These are phyloP conservation scores for Mycosphaerelloides madeirae DNA, from an alignment of 2,329 filamentous ascomycete genomes.

Conservation along the genomic window DNA sequence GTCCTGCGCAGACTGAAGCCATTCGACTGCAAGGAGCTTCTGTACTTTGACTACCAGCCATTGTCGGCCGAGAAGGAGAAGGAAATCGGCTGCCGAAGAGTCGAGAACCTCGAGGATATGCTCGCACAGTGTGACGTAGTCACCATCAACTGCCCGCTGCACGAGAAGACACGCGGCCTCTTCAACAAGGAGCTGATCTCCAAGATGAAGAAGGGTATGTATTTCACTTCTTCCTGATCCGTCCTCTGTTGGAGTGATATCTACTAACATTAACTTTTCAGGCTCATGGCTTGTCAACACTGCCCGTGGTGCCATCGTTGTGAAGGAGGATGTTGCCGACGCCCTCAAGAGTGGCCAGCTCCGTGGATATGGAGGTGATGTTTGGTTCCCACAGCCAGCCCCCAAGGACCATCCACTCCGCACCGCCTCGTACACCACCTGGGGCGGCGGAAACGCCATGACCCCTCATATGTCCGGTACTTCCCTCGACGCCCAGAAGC, in stretches of 20 bases:
- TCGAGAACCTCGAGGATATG: slow-evolving; percentile 88
- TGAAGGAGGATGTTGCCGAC: slow-evolving; percentile 97
- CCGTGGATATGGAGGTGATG: slow-evolving; percentile 79
- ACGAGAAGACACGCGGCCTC: slow-evolving; percentile 92
- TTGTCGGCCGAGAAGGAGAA: slow-evolving; percentile 78
- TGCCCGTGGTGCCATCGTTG: slow-evolving; percentile 95
- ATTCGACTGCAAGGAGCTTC: slow-evolving; percentile 98
- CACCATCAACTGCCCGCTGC: slow-evolving; percentile 98
- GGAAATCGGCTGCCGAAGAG: slow-evolving; percentile 91
- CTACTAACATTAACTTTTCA: slow-evolving; percentile 31
- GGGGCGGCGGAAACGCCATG: slow-evolving; percentile 97
- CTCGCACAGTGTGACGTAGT: slow-evolving; percentile 90
- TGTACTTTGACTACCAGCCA: slow-evolving; percentile 99
- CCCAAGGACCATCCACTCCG: slow-evolving; percentile 89
- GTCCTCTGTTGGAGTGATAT: not conserved
- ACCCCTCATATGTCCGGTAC: slow-evolving; percentile 98
- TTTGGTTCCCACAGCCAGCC: slow-evolving; percentile 97
- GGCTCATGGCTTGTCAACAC: slow-evolving; percentile 98
- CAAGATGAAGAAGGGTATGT: slow-evolving; percentile 94
- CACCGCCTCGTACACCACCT: slow-evolving; percentile 79
- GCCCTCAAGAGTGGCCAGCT: slow-evolving; percentile 89
- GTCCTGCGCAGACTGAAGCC: slow-evolving; percentile 92
- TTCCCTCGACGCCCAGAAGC: slow-evolving; percentile 94
- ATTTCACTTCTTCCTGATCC: not conserved
- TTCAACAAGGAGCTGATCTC: slow-evolving; percentile 98